A percentile compares a stretch with the other conserved stretches of the same genome.
These are phyloP conservation scores for Aureobasidium vineae DNA, from an alignment of 2,329 filamentous ascomycete genomes.

Conservation along the genomic window DNA sequence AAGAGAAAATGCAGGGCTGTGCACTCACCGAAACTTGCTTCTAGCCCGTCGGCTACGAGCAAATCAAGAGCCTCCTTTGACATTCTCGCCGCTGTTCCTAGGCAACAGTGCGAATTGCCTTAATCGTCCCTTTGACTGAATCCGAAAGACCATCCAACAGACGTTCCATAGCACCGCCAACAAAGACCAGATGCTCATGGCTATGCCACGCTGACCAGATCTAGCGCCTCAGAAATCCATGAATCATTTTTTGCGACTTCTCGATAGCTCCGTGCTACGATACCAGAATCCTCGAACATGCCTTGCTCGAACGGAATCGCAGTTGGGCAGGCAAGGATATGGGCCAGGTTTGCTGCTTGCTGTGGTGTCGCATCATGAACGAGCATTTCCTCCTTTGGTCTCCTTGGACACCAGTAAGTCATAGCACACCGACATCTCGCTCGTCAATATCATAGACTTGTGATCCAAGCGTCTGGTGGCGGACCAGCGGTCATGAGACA, in stretches of 20 bases:
- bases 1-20: not conserved
- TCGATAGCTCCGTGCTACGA: conserved; percentile 31
- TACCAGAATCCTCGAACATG: conserved; percentile 30
- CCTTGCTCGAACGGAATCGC: conserved; percentile 29
- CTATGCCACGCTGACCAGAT: conserved; percentile 41
- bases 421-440: conserved; percentile 32
- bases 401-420: conserved; percentile 34
- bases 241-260: conserved; percentile 35
- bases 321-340: conserved; percentile 44
- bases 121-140: too few species aligned
- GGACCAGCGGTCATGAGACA: conserved; percentile 29
- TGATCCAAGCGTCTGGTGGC: not conserved
- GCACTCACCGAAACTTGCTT: conserved; percentile 8
- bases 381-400: conserved; percentile 37
- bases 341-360: conserved; percentile 49
- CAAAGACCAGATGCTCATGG: conserved; percentile 41
- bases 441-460: conserved; percentile 32
- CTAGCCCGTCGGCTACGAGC: not conserved
- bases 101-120: conserved; percentile 6
- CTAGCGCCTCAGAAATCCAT: conserved; percentile 37
- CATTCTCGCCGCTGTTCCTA: not conserved
- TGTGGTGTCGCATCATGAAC: conserved; percentile 40
- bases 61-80: too few species aligned
- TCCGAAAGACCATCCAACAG: too few species aligned
- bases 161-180: conserved; percentile 42